Percentiles rank a stretch among this genome's conserved stretches.
Conservation (phyloP, 192 early-diverging fungal genomes). For the Podila verticillata region DNA sequence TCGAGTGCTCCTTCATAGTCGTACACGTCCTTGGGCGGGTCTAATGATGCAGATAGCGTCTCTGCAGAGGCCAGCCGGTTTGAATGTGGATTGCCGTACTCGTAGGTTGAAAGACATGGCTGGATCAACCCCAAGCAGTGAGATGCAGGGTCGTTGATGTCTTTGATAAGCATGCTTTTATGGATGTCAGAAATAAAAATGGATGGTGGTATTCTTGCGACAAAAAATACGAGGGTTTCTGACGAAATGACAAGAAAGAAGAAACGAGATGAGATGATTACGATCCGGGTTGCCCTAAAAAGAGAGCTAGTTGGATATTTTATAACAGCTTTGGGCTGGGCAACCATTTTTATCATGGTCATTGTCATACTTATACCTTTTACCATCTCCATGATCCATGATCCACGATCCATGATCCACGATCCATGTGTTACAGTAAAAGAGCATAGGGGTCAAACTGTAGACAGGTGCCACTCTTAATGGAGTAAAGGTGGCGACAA, state of each 20-base stretch:
- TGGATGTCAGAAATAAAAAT: not conserved
- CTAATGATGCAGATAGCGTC: not conserved
- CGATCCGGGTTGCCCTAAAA: too few relatives aligned
- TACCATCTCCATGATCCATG: too few relatives aligned
- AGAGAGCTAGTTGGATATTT: too few relatives aligned
- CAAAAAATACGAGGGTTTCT: too few relatives aligned
- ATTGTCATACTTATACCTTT: too few relatives aligned
- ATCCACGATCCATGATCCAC: too few relatives aligned
- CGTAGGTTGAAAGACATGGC: not conserved
- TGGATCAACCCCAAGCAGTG: slow-evolving; percentile 28
- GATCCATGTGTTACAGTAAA: too few relatives aligned
- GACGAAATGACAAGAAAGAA: not conserved
- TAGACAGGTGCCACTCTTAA: too few relatives aligned
- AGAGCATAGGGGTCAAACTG: too few relatives aligned
- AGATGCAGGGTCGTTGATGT: slow-evolving; percentile 24
- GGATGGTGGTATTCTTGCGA: not conserved
- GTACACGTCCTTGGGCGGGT: slow-evolving; percentile 4
- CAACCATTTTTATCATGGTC: too few relatives aligned
- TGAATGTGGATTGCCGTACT: slow-evolving; percentile 13
- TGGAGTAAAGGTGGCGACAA: too few relatives aligned
- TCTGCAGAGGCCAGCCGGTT: not conserved
- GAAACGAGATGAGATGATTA: not conserved
- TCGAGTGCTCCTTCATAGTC: slow-evolving; percentile 26
- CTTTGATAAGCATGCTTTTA: slow-evolving; percentile 10
- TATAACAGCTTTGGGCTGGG: too few relatives aligned